Percentiles rank a stretch among this genome's conserved stretches.
Conservation (phyloP, 192 early-diverging fungal species). For the Dissophora globulifera region DNA sequence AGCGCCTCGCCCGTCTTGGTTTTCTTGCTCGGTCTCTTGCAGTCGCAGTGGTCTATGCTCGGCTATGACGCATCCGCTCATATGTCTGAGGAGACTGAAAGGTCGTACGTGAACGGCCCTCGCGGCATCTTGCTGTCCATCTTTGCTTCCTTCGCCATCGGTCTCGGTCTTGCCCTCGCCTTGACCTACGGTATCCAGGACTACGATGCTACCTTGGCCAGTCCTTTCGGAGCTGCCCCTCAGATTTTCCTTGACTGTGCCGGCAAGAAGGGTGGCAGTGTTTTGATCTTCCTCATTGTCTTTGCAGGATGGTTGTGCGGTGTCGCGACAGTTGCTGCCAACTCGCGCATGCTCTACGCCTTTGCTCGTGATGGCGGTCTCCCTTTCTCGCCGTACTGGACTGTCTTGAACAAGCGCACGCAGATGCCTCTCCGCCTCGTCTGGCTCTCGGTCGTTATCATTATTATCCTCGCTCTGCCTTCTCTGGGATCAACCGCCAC, state of each 20-base stretch:
- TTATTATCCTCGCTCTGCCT: constrained; percentile 51
- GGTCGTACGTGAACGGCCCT: constrained; percentile 50
- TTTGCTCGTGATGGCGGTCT: constrained; percentile 63
- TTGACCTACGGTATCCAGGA: constrained; percentile 55
- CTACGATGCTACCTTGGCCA: constrained; percentile 40
- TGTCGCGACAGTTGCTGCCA: constrained; percentile 54
- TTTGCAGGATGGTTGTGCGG: constrained; percentile 59
- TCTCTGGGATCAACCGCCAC: constrained; percentile 52
- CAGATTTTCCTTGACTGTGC: constrained; percentile 59
- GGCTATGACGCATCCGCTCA: constrained; percentile 53
- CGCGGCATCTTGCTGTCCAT: constrained; percentile 52
- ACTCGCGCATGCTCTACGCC: constrained; percentile 61
- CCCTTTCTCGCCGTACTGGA: constrained; percentile 48
- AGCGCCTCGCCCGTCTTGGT: constrained; percentile 39
- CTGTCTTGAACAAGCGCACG: constrained; percentile 47
- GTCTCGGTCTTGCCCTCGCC: constrained; percentile 51
- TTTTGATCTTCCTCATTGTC: constrained; percentile 57
- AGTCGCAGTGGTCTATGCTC: constrained; percentile 53
- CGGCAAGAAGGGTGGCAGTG: constrained; percentile 44
- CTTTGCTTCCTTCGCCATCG: constrained; percentile 42
- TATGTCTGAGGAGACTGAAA: constrained; percentile 57
- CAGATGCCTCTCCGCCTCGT: constrained; percentile 54
- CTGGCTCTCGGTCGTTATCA: constrained; percentile 45
- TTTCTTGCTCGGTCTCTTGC: constrained; percentile 53
- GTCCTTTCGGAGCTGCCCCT: constrained; percentile 35